phyloP scores from a whole-genome alignment of 192 early-diverging fungal species.

The Backusella liffmaniae region DNA sequence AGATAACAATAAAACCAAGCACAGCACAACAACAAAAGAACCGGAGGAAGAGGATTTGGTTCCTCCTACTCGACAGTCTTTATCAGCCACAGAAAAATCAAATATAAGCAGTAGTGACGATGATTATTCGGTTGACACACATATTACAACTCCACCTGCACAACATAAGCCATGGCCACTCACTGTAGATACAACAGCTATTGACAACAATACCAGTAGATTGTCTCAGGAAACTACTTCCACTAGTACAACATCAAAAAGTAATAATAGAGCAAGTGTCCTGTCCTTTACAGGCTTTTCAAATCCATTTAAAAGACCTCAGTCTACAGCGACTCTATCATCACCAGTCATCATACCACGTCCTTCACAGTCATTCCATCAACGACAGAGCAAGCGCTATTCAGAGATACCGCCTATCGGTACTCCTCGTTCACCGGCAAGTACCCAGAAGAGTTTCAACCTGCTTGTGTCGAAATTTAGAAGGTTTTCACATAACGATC shows the following conservation, averaged over 20 bases:
- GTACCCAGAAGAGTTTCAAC: constrained; percentile 14
- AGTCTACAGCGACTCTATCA: background rate
- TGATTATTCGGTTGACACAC: constrained; percentile 25
- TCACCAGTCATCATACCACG: constrained; percentile 8
- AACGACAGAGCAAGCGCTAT: constrained; percentile 34
- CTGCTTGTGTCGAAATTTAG: constrained; percentile 20
- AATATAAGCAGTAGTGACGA: constrained; percentile 16
- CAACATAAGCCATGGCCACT: constrained; percentile 5
- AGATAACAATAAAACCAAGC: background rate
- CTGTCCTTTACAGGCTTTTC: background rate
- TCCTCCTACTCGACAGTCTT: background rate
- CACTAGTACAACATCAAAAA: background rate
- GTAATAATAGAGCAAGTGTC: constrained; percentile 9
- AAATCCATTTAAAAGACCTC: constrained; percentile 21
- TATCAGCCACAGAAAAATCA: background rate
- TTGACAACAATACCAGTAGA: background rate
- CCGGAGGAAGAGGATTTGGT: background rate
- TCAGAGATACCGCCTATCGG: constrained; percentile 12
- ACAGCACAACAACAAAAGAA: background rate
- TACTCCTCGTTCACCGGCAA: background rate
- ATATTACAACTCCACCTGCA: constrained; percentile 26
- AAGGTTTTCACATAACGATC: constrained; percentile 18
- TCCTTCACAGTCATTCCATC: constrained; percentile 31
- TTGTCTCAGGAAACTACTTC: background rate
- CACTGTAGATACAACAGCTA: background rate